These are phyloP conservation scores for Nissolia schottii DNA, from an alignment of 306 rosid genomes.

Conservation along the genomic window DNA sequence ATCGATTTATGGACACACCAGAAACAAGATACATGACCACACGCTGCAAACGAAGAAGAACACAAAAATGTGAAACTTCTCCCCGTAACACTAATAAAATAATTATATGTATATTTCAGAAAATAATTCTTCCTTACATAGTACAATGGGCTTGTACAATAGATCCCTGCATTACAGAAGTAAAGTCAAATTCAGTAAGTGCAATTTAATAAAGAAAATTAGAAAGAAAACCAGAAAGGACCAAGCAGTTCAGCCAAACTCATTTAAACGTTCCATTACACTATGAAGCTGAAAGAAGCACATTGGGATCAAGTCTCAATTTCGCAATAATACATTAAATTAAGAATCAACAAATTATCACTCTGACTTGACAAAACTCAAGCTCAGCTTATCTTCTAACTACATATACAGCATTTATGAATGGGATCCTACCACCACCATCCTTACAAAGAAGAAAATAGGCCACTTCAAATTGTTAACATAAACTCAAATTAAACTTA, in stretches of 20 bases:
- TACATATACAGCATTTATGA: not conserved
- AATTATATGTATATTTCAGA: not conserved
- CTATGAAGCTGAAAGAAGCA: not conserved
- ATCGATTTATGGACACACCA: conserved; percentile 84
- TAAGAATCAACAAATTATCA: not conserved
- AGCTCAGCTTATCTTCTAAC: not conserved
- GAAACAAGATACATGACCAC: conserved; percentile 87
- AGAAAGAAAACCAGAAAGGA: not conserved
- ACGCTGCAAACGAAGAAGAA: conserved; percentile 43
- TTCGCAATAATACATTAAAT: not conserved
- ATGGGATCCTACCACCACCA: not conserved
- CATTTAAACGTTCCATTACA: not conserved
- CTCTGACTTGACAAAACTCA: not conserved
- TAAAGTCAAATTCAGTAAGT: conserved; percentile 13
- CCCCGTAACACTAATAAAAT: not conserved
- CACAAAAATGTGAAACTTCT: not conserved
- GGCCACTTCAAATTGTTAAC: not conserved
- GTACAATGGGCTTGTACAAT: conserved; percentile 75
- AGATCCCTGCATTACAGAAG: conserved; percentile 66
- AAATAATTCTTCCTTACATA: conserved; percentile 46
- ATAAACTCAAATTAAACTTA: not conserved
- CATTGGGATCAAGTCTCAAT: not conserved
- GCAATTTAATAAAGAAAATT: not conserved
- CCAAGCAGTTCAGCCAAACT: not conserved
- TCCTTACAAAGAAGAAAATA: too few relatives aligned